Evolutionary conservation across 2,329 filamentous ascomycete species (phyloP), one percentile per base, ranked within the genome.

Genomic region (Calonectria crousiana): DNA sequence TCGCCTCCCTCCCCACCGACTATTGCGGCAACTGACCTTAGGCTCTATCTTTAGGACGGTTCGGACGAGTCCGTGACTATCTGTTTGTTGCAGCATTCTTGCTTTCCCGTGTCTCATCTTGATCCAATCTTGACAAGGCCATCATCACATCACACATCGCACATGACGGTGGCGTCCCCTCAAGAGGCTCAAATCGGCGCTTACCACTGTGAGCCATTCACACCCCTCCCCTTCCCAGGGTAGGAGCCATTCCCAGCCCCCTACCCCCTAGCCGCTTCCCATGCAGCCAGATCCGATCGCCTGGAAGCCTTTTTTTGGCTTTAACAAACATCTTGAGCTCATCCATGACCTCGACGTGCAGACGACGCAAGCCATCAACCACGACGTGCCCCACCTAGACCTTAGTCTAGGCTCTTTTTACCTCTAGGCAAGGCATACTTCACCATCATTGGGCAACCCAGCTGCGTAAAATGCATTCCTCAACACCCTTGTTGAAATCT

Each of bases 251-350:
- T 51, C 58, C 58, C 71, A 73, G 72, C 60, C 72, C 47, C 69
- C 67, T 56, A 64, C 49, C 67, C 44, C 67, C 53, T 38, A 38
- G 51, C 58, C 66, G 68, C 69, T 71, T 38, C 69, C 78, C 77
- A 75, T 80, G 79, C 38, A 78, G 68, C 51, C 66, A 76, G 76
- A 80, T 78, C 79, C 72, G 79, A 80, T 80, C 79, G 79, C 74
- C 74, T 70, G 62, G 77, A 67, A 74, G 75, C 71, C 71, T 76
- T 70, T 79, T 79, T 72, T 73, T 72, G 72, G 69, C 71, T 72
- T 71, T 32, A 73, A 51, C 67, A 32, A 30, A 67, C 71, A 72
- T 56, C 28, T 69, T 62, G 41, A 56, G 34, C 68, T 64, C 51
- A 65, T 66, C 74, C 72, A 69, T 72, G 70, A 71, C 73, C 74